Base-by-base conservation (phyloP, 805 yeast species). In the Nakazawaea wickerhamii region DNA sequence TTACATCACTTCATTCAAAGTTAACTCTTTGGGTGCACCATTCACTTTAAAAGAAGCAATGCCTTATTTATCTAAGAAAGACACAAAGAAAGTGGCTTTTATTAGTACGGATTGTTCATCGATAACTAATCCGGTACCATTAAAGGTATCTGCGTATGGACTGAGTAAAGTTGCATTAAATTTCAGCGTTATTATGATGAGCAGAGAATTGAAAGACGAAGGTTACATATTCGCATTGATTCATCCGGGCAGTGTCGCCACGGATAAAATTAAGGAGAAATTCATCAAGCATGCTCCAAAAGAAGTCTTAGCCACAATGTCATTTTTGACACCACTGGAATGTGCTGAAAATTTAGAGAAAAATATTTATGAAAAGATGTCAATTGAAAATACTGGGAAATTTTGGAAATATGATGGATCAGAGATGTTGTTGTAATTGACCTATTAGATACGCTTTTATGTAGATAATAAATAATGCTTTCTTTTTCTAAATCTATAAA, bases 211-310 rank as follows among this genome's bases (percentile, higher is more conserved):
- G 5, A 28, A 28, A 28, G 31, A 28, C n/a, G 15, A 28, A 28
- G 31, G 31, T 28, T 11, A 13, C 31, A 28, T 13, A n/a, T 28
- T 28, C n/a, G 31, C 31, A n/a, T 15, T 28, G 11, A 13, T 28
- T n/a, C 31, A 28, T 28, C 31, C 31, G n/a, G 31, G 31, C n/a
- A 28, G 31, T 28, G 31, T 28, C n/a, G 31, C 31, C 31, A 28
- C 31, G 6, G 31, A 28, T 4, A 28, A 10, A 11, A 15, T 28
- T 15, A 28, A 28, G 15, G 31, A 28, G n/a, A 8, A 10, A 28
- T 28, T 28, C 31, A 28, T 28, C 31, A 28, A 13, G 7, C 11
- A 10, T 8, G 31, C 31, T 28, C 31, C 31, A 28, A 28, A 28
- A 28, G 31, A 28, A 15, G 11, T 28, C 11, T 28, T 28, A n/a